Base-by-base conservation (phyloP, 257 asterid species). In the Ligustrum vulgare region DNA sequence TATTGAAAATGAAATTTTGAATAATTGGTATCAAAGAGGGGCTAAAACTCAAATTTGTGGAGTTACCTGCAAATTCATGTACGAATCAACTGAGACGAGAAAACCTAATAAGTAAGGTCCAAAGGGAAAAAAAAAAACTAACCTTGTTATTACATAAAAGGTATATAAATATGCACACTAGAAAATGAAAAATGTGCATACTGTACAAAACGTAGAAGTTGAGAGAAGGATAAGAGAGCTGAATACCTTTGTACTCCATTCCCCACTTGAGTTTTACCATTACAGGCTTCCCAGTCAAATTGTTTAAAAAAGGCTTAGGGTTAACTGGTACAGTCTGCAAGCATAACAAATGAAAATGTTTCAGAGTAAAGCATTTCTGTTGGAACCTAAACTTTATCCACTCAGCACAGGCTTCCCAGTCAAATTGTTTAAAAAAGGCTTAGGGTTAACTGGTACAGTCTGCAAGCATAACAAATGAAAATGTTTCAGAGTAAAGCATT, bases 201-300 rank as follows among this genome's bases (percentile, higher is more conserved):
- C 11, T 60, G 4, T 9, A 51, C 51, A 65, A 74, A 41, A 20
- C 18, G 6, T 23, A 16, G 15, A 63, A 51, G 63, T 41, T 32
- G 23, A 69, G 41, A 3, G 31, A 43, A 43, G 69, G 49, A 12
- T 31, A 10, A 23, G 66, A 43, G 75, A 49, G 32, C 65, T 62
- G 4, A 35, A 15, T 58, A 90, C 98, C 99, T 91, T 95, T 95
- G 85, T 95, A 93, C 75, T 92, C 97, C 96, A 95, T 91, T 75
- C 99, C 99, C 99, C 99, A 95, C 79, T 95, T 95, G 69, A 95
- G 97, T 78, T 95, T 95, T 28, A 93, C 99, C 91, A 91, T 93
- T 69, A 95, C 98, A 74, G 92, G 85, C 84, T 95, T 93, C 78
- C 98, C 99, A 68, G 96, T 95, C 87, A 95, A 88, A 80, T 91